These are phyloP conservation scores for Pisolithus marmoratus DNA, from an alignment of 768 basidiomycete genomes.

Conservation along the genomic window DNA sequence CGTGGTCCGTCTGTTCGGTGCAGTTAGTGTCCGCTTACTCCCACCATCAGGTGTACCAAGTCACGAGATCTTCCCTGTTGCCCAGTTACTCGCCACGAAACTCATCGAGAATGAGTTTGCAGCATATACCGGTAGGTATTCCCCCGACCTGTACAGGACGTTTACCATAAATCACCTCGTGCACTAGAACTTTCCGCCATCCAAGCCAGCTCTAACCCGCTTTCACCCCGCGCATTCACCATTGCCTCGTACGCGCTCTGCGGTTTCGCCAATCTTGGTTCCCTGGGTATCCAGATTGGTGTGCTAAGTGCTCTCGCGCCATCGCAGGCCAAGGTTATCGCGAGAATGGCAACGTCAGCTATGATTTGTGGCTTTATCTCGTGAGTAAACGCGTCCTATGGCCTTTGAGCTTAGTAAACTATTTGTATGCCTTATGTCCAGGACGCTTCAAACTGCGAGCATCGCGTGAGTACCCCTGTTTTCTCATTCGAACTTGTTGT, in stretches of 20 bases:
- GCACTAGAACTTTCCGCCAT: constrained; percentile 37
- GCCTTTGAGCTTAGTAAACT: background rate
- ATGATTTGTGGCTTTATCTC: constrained; percentile 69
- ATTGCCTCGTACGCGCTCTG: constrained; percentile 86
- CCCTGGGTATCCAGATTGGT: constrained; percentile 82
- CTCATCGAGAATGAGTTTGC: constrained; percentile 86
- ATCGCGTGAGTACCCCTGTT: constrained; percentile 42
- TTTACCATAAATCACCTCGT: background rate
- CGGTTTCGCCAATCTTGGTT: constrained; percentile 86
- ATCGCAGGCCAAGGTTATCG: constrained; percentile 63
- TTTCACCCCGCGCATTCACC: constrained; percentile 69
- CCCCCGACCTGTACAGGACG: background rate
- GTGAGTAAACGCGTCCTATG: constrained; percentile 10
- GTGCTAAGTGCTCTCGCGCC: constrained; percentile 69
- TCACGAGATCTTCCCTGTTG: constrained; percentile 73
- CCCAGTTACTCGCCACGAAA: constrained; percentile 80
- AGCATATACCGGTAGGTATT: constrained; percentile 48
- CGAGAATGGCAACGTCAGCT: constrained; percentile 59
- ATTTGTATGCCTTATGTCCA: constrained; percentile 4
- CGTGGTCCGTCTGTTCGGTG: constrained; percentile 1
- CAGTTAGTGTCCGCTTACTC: background rate
- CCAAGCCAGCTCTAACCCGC: constrained; percentile 43
- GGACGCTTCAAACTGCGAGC: constrained; percentile 52
- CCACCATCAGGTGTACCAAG: constrained; percentile 56
- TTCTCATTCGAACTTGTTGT: constrained; percentile 1